These are phyloP conservation scores for Phytopythium ostracodes DNA, from an alignment of 352 stramenopile species.

Conservation along the genomic window DNA sequence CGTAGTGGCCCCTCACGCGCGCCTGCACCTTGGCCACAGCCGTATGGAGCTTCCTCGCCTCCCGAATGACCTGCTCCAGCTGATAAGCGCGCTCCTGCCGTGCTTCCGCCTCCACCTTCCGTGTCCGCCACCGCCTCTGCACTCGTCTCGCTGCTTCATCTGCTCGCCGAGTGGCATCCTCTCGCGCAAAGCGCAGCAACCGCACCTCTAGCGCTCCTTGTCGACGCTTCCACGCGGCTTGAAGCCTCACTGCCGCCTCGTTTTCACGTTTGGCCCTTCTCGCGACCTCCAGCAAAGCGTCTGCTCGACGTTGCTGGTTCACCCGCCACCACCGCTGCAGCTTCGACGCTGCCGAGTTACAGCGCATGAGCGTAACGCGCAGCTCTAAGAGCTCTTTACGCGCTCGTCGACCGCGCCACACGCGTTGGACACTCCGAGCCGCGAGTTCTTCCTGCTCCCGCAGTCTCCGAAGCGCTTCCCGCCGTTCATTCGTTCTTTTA, in stretches of 20 bases:
- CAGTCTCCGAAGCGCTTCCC: slow-evolving; percentile 29
- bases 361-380: slow-evolving; percentile 16
- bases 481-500: slow-evolving; percentile 24
- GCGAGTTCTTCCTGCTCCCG: slow-evolving; percentile 34
- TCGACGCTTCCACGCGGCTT: slow-evolving; percentile 56
- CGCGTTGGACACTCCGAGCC: slow-evolving; percentile 35
- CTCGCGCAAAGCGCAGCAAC: slow-evolving; percentile 34
- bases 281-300: slow-evolving; percentile 37
- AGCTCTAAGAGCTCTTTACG: slow-evolving; percentile 31
- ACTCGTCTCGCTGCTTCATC: slow-evolving; percentile 1
- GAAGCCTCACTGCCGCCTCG: slow-evolving; percentile 42
- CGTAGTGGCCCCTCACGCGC: neutral
- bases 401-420: slow-evolving; percentile 32
- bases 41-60: neutral
- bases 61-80: neutral
- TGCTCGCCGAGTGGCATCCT: slow-evolving; percentile 5
- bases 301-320: slow-evolving; percentile 33
- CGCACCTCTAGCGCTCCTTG: slow-evolving; percentile 33
- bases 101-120: neutral
- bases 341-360: slow-evolving; percentile 27
- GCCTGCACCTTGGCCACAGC: slow-evolving; percentile 7
- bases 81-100: neutral
- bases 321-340: slow-evolving; percentile 58
- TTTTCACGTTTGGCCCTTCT: slow-evolving; percentile 31
- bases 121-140: slow-evolving; percentile 1